Evolutionary conservation across 2,329 filamentous ascomycete genomes (phyloP).

Genomic region (Plenodomus tracheiphilus): DNA sequence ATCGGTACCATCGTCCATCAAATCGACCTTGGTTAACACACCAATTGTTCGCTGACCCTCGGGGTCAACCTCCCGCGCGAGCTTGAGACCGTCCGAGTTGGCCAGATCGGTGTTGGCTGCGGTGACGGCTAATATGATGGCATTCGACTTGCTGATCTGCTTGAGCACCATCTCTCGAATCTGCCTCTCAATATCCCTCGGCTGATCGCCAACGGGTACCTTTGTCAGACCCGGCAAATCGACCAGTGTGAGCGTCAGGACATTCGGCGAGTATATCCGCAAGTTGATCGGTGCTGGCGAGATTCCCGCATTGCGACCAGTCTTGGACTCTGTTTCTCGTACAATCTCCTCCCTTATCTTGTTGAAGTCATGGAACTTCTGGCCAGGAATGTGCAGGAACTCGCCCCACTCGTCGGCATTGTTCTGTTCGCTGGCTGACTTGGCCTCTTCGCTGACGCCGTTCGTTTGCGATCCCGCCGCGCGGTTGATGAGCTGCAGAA

Average conservation of each 20-base stretch:
- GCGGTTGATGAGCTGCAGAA: slow-evolving; percentile 97
- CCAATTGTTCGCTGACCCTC: slow-evolving; percentile 97
- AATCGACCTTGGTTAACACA: slow-evolving; percentile 96
- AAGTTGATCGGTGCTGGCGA: slow-evolving; percentile 96
- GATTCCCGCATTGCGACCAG: slow-evolving; percentile 93
- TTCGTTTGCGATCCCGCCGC: slow-evolving; percentile 64
- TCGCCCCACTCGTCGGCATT: slow-evolving; percentile 98
- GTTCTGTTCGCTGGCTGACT: slow-evolving; percentile 78
- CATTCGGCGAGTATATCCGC: slow-evolving; percentile 97
- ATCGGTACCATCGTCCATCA: slow-evolving; percentile 98
- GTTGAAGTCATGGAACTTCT: slow-evolving; percentile 98
- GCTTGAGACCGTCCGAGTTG: slow-evolving; percentile 96
- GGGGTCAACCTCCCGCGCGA: slow-evolving; percentile 94
- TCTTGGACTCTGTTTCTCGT: slow-evolving; percentile 94
- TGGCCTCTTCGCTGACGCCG: slow-evolving; percentile 66
- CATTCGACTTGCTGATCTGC: slow-evolving; percentile 97
- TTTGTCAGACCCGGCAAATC: slow-evolving; percentile 96
- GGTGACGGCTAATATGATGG: slow-evolving; percentile 95
- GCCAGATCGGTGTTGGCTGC: slow-evolving; percentile 97
- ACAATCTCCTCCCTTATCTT: slow-evolving; percentile 98
- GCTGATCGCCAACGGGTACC: slow-evolving; percentile 94
- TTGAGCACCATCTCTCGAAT: slow-evolving; percentile 98
- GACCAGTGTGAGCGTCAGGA: slow-evolving; percentile 93
- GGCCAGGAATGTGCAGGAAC: slow-evolving; percentile 94
- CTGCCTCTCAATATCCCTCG: slow-evolving; percentile 93